phyloP scores from a whole-genome alignment of 805 yeast species.

The Monosporozyma aerobia region DNA sequence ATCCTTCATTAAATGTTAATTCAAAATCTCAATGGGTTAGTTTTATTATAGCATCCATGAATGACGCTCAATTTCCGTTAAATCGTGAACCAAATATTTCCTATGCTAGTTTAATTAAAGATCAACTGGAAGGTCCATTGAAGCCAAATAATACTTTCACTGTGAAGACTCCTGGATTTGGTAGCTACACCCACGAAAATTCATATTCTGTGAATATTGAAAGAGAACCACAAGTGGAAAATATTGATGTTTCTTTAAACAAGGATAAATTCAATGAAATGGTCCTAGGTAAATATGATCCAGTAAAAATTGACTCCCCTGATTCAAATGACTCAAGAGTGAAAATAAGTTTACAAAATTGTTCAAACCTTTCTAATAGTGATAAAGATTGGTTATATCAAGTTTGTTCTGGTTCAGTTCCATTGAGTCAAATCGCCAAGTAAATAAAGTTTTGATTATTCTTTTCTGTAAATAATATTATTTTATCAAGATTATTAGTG shows the following conservation, averaged over 20 bases:
- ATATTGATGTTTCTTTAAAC: slow-evolving; percentile 11
- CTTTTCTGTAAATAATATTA: neutral
- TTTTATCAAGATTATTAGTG: neutral
- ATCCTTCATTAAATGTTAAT: slow-evolving; percentile 15
- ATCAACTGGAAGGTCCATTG: slow-evolving; percentile 5
- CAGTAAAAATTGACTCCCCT: slow-evolving; percentile 8
- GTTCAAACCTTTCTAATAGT: slow-evolving; percentile 7
- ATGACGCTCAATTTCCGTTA: slow-evolving; percentile 19
- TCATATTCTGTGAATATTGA: slow-evolving; percentile 13
- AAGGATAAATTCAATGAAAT: slow-evolving; percentile 7
- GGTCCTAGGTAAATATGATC: slow-evolving; percentile 19
- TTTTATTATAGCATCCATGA: slow-evolving; percentile 16
- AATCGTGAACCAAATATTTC: slow-evolving; percentile 16
- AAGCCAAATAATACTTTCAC: slow-evolving; percentile 9
- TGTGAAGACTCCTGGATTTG: slow-evolving; percentile 56
- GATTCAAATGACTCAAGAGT: slow-evolving; percentile 7
- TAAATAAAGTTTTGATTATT: slow-evolving; percentile 7
- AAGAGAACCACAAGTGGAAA: slow-evolving; percentile 21
- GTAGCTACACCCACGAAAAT: slow-evolving; percentile 58
- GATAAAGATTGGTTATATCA: slow-evolving; percentile 15
- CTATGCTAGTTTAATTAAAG: neutral
- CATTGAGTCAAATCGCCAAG: slow-evolving; percentile 11
- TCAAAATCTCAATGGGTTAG: slow-evolving; percentile 13
- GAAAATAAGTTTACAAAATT: slow-evolving; percentile 19
- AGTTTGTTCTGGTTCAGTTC: slow-evolving; percentile 27